phyloP scores from a whole-genome alignment of 2,329 filamentous ascomycete genomes.

The Fusarium globosum region DNA sequence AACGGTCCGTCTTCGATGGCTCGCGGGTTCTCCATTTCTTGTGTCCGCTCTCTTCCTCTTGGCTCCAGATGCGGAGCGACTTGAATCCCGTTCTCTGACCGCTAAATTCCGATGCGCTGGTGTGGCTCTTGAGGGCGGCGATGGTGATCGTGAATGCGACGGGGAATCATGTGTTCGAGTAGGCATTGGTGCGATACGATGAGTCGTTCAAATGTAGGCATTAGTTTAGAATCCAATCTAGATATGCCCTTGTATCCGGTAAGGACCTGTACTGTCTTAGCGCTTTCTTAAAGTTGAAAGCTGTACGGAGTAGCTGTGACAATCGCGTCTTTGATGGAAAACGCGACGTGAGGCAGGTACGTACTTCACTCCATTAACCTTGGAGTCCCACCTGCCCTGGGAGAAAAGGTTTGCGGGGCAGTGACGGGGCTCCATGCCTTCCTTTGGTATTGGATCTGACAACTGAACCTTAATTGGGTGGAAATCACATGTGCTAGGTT shows the following conservation, averaged over 20 bases:
- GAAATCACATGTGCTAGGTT: neutral
- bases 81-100: conserved; percentile 42
- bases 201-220: neutral
- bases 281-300: neutral
- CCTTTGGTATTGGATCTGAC: neutral
- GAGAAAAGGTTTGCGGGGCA: neutral
- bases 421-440: neutral
- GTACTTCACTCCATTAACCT: conserved; percentile 7
- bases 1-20: conserved; percentile 40
- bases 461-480: neutral
- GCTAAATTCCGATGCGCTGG: conserved; percentile 38
- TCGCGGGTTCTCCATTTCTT: conserved; percentile 36
- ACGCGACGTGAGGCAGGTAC: conserved; percentile 8
- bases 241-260: neutral
- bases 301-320: neutral
- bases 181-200: conserved; percentile 40
- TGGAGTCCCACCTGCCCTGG: neutral
- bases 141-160: conserved; percentile 37
- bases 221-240: neutral
- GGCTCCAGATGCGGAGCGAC: conserved; percentile 38
- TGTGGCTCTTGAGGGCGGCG: conserved; percentile 34
- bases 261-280: neutral
- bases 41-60: conserved; percentile 50
- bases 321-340: neutral
- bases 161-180: conserved; percentile 38